Conservation (phyloP, 495 filamentous ascomycete species). For the Tuber calosporum region DNA sequence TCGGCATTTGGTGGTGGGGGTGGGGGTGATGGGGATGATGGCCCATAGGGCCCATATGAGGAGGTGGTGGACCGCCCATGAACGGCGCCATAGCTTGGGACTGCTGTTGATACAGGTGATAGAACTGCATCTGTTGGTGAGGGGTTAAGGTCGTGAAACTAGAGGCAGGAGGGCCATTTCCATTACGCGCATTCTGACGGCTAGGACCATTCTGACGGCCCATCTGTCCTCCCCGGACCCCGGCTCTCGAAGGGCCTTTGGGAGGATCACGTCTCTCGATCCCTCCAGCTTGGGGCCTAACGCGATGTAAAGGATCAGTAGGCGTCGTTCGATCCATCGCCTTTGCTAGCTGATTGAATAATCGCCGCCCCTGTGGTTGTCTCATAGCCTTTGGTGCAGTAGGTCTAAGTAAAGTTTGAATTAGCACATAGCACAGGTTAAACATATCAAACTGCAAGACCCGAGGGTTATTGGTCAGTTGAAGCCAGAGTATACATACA, state of each 20-base stretch:
- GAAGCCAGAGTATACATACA: constrained; percentile 54
- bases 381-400: constrained; percentile 96
- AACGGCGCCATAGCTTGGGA: constrained; percentile 73
- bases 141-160: constrained; percentile 47
- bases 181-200: constrained; percentile 42
- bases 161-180: constrained; percentile 20
- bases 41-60: constrained; percentile 30
- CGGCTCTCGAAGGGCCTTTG: constrained; percentile 56
- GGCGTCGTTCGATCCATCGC: constrained; percentile 65
- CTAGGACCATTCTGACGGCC: constrained; percentile 44
- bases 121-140: constrained; percentile 70
- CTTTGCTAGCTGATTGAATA: constrained; percentile 81
- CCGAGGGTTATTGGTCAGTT: constrained; percentile 18
- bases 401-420: constrained; percentile 54
- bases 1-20: constrained; percentile 21
- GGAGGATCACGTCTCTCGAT: constrained; percentile 69
- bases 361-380: constrained; percentile 58
- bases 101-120: constrained; percentile 83
- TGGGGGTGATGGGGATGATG: not conserved
- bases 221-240: constrained; percentile 43
- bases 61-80: constrained; percentile 40
- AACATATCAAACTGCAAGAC: not conserved
- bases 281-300: constrained; percentile 62
- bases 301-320: constrained; percentile 71
- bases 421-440: constrained; percentile 21